Conservation (phyloP, 2,329 filamentous ascomycete species). For the Madurella mycetomatis region DNA sequence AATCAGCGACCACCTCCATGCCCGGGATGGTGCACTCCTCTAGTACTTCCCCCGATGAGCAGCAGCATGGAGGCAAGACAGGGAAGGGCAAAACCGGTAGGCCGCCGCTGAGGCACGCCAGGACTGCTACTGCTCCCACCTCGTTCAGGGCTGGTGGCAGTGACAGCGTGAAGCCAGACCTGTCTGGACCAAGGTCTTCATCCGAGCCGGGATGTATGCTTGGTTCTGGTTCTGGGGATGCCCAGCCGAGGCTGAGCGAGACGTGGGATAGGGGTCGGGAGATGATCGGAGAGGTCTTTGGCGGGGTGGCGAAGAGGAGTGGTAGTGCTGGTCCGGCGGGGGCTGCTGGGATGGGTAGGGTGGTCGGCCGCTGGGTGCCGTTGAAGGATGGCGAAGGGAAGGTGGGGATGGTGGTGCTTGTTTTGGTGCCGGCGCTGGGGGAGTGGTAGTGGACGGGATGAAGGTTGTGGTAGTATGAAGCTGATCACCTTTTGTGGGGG, state of each 20-base stretch:
- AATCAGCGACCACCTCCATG: slow-evolving; percentile 5
- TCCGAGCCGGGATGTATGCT: not conserved
- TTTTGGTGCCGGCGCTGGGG: slow-evolving; percentile 23
- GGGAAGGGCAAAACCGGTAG: not conserved
- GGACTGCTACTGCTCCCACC: not conserved
- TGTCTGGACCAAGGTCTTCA: not conserved
- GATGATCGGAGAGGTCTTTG: slow-evolving; percentile 18
- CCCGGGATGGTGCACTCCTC: not conserved
- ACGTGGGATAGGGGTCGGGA: slow-evolving; percentile 19
- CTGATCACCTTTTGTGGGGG: no score
- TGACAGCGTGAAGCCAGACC: no score
- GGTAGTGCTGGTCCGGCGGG: no score
- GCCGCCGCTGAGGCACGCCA: not conserved
- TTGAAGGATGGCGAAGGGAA: slow-evolving; percentile 31
- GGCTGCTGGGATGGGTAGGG: not conserved
- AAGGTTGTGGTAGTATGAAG: no score
- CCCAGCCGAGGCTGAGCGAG: slow-evolving; percentile 19
- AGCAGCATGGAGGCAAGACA: not conserved
- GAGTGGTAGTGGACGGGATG: no score
- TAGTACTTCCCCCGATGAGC: not conserved
- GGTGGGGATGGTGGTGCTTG: slow-evolving; percentile 33
- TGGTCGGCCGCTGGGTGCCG: slow-evolving; percentile 35
- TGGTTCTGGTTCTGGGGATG: not conserved
- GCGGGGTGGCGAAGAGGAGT: slow-evolving; percentile 12
- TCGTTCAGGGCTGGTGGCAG: no score